A percentile compares a stretch with the other conserved stretches of the same genome.
phyloP scores from a whole-genome alignment of 169 alveolate genomes.

The Plasmodium yoelii region DNA sequence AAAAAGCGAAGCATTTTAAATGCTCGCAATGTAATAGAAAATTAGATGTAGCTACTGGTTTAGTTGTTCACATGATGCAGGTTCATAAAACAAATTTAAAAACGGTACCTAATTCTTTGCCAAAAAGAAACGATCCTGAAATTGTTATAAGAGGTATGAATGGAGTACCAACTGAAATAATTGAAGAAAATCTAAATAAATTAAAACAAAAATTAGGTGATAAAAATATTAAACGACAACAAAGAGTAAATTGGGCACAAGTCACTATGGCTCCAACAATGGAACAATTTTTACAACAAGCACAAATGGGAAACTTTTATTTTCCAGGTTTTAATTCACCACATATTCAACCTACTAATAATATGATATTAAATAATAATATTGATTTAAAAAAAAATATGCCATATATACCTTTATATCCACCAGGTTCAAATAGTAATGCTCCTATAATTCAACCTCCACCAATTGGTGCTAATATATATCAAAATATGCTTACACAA shows the following conservation, averaged over 20 bases:
- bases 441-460: conserved; percentile 30
- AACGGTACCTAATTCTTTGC: conserved; percentile 96
- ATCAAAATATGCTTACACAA: conserved; percentile 28
- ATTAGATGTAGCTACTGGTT: conserved; percentile 96
- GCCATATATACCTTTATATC: conserved; percentile 38
- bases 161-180: conserved; percentile 94
- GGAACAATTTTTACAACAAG: conserved; percentile 82
- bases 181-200: conserved; percentile 87
- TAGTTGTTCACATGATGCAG: conserved; percentile 91
- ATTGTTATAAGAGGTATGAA: conserved; percentile 97
- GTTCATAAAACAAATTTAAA: conserved; percentile 93
- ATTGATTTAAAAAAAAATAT: conserved; percentile 30
- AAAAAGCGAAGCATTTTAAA: conserved; percentile 97
- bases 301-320: conserved; percentile 72
- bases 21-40: conserved; percentile 95
- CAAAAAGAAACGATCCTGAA: conserved; percentile 96
- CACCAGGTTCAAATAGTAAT: conserved; percentile 18
- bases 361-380: conserved; percentile 27
- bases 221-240: conserved; percentile 84
- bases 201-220: conserved; percentile 83
- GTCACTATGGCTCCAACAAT: conserved; percentile 85
- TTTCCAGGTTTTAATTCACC: conserved; percentile 76
- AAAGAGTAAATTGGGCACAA: conserved; percentile 89
- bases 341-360: conserved; percentile 22
- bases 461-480: conserved; percentile 30